Percentiles rank a stretch among this genome's conserved stretches.
These are phyloP conservation scores for Psilocybe subaeruginosa DNA, from an alignment of 768 basidiomycete genomes.

Conservation along the genomic window DNA sequence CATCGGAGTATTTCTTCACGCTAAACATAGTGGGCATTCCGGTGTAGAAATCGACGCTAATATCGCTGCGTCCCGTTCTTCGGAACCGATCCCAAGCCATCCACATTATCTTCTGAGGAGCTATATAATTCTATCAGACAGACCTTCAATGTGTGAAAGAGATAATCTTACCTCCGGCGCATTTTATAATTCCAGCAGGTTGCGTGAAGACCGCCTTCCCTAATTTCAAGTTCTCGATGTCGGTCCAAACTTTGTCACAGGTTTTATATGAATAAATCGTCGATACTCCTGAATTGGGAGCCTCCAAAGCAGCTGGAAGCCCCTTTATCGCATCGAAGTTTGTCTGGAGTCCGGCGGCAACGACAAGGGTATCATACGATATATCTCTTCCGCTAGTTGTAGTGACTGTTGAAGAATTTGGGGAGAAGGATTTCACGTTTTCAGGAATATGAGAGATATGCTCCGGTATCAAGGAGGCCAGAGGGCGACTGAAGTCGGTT, in stretches of 20 bases:
- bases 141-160: not conserved
- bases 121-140: conserved; percentile 34
- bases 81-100: conserved; percentile 89
- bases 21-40: conserved; percentile 97
- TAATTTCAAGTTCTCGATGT: conserved; percentile 73
- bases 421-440: conserved; percentile 75
- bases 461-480: conserved; percentile 72
- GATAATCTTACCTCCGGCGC: conserved; percentile 71
- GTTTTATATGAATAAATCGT: conserved; percentile 92
- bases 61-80: conserved; percentile 57
- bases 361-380: conserved; percentile 84
- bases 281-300: conserved; percentile 80
- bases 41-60: conserved; percentile 80
- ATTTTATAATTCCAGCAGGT: conserved; percentile 91
- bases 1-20: conserved; percentile 95
- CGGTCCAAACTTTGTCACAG: conserved; percentile 86
- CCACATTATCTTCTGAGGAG: conserved; percentile 95
- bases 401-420: conserved; percentile 71
- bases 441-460: conserved; percentile 75
- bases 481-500: conserved; percentile 63
- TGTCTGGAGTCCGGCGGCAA: conserved; percentile 87
- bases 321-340: conserved; percentile 82
- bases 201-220: conserved; percentile 96
- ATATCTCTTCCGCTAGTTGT: conserved; percentile 72
- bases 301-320: conserved; percentile 73